A percentile compares a stretch with the other conserved stretches of the same genome.
These are phyloP conservation scores for Lumnitzera racemosa DNA, from an alignment of 345 rosid genomes.

Conservation along the genomic window DNA sequence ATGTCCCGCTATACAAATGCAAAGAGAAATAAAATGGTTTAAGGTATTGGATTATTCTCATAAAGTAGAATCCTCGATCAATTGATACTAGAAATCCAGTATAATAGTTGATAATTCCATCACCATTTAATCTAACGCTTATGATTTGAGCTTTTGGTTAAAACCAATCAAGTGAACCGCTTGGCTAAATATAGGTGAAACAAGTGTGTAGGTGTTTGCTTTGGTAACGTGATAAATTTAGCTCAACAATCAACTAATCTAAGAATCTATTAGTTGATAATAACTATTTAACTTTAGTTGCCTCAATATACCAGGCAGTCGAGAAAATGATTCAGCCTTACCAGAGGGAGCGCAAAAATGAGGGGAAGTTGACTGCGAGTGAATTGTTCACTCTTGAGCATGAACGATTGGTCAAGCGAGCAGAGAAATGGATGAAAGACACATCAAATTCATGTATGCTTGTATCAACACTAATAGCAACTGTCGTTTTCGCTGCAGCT, in stretches of 20 bases:
- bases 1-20: conserved; percentile 10
- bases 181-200: too few species aligned
- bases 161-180: too few species aligned
- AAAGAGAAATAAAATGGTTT: conserved; percentile 14
- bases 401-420: background rate
- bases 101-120: too few species aligned
- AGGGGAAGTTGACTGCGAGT: background rate
- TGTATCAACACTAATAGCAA: conserved; percentile 23
- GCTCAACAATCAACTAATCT: too few species aligned
- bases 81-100: too few species aligned
- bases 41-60: background rate
- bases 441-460: conserved; percentile 26
- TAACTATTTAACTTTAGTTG: too few species aligned
- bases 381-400: background rate
- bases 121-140: too few species aligned
- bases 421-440: conserved; percentile 12
- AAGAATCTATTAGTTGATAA: too few species aligned
- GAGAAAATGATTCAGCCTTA: background rate
- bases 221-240: too few species aligned
- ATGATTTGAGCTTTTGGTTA: too few species aligned
- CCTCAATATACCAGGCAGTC: background rate
- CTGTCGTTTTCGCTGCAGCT: conserved; percentile 27
- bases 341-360: accelerated
- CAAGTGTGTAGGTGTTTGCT: too few species aligned
- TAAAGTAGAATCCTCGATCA: too few species aligned